Conservation (phyloP, 2,329 filamentous ascomycete genomes). For the Stemphylium vesicarium region DNA sequence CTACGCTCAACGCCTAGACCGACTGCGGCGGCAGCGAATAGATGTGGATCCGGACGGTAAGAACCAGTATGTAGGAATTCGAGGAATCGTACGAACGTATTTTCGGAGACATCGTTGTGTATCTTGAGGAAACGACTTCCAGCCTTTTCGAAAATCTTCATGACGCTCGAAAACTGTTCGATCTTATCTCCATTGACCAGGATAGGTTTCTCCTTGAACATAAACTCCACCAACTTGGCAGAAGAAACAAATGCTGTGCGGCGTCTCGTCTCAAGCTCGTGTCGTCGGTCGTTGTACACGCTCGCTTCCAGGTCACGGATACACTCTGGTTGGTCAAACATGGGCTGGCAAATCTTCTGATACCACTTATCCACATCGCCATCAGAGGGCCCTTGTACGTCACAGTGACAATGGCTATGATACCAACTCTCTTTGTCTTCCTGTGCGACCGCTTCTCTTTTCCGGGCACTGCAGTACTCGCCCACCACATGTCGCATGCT, state of each 20-base stretch:
- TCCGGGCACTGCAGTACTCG: constrained; percentile 14
- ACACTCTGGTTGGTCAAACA: constrained; percentile 28
- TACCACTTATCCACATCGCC: constrained; percentile 43
- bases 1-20: constrained; percentile 12
- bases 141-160: constrained; percentile 36
- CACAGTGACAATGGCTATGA: constrained; percentile 30
- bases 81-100: constrained; percentile 45
- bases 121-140: constrained; percentile 39
- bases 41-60: constrained; percentile 30
- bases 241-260: constrained; percentile 40
- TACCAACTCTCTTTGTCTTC: constrained; percentile 29
- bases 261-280: constrained; percentile 36
- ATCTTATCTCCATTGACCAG: constrained; percentile 40
- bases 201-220: constrained; percentile 45
- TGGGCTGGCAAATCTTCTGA: constrained; percentile 39
- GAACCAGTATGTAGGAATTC: constrained; percentile 36
- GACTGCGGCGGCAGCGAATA: constrained; percentile 2
- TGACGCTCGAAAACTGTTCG: constrained; percentile 37
- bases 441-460: background rate
- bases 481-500: constrained; percentile 13
- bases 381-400: constrained; percentile 21
- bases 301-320: constrained; percentile 30
- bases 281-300: constrained; percentile 36
- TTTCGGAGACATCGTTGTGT: constrained; percentile 30
- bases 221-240: constrained; percentile 45